Conservation (phyloP, 2,329 filamentous ascomycete species). For the Aspergillus luchuensis region DNA sequence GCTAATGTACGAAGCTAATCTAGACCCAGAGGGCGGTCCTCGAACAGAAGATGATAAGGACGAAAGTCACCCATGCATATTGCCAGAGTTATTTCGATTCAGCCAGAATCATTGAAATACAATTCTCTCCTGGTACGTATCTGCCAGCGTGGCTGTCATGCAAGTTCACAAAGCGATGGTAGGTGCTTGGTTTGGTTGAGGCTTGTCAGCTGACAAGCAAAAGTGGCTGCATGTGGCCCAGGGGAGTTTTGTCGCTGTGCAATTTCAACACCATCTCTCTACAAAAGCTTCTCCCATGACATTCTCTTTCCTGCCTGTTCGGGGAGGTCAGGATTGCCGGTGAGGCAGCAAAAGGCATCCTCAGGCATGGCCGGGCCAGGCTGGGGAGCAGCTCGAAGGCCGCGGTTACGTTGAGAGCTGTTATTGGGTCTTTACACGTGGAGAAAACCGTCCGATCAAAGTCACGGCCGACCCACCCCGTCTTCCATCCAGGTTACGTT, state of each 20-base stretch:
- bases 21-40: neutral
- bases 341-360: neutral
- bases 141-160: neutral
- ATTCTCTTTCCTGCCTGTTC: neutral
- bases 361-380: neutral
- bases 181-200: neutral
- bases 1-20: neutral
- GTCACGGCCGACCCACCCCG: constrained; percentile 16
- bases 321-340: neutral
- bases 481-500: constrained; percentile 13
- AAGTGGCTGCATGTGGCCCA: neutral
- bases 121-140: neutral
- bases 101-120: neutral
- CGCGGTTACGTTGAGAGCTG: constrained; percentile 5
- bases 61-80: neutral
- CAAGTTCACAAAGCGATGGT: neutral
- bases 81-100: neutral
- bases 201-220: neutral
- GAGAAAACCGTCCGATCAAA: constrained; percentile 12
- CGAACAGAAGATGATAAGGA: neutral
- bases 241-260: neutral
- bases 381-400: neutral
- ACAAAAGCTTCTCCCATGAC: too few relatives aligned
- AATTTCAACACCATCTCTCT: too few relatives aligned
- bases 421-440: constrained; percentile 18